These are phyloP conservation scores for Miscanthus lutarioriparius DNA, from an alignment of 176 grass and related monocot genomes.

Conservation along the genomic window DNA sequence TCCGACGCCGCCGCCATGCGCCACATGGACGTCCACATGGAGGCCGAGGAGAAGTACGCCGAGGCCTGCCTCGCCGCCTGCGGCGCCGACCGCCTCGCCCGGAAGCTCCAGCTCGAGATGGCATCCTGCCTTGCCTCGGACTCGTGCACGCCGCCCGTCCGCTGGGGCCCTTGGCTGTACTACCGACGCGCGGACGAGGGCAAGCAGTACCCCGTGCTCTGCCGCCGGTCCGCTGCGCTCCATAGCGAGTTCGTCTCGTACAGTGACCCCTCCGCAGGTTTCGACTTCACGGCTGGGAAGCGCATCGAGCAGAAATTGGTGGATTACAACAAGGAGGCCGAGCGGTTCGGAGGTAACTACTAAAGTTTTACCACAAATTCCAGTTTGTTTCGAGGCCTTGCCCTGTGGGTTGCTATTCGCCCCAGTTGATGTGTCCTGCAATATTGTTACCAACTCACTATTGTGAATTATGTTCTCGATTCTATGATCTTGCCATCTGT, in stretches of 20 bases:
- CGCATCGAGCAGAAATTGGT: conserved; percentile 88
- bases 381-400: background rate
- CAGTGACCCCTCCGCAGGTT: conserved; percentile 78
- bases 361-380: conserved; percentile 2
- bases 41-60: conserved; percentile 91
- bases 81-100: conserved; percentile 68
- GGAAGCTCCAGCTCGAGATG: conserved; percentile 96
- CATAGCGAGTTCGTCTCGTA: conserved; percentile 81
- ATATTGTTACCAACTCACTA: background rate
- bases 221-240: conserved; percentile 65
- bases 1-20: conserved; percentile 86
- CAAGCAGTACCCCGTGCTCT: conserved; percentile 86
- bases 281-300: conserved; percentile 83
- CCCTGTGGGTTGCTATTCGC: background rate
- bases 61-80: conserved; percentile 72
- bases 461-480: background rate
- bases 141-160: conserved; percentile 62
- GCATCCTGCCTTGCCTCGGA: conserved; percentile 75
- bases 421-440: background rate
- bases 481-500: background rate
- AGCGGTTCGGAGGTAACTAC: conserved; percentile 79
- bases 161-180: conserved; percentile 89
- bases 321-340: conserved; percentile 91
- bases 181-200: conserved; percentile 83
- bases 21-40: conserved; percentile 95